Percentiles rank a stretch among this genome's conserved stretches.
Evolutionary conservation across 192 early-diverging fungal genomes (phyloP).

Genomic region (Neocallimastix lanati): DNA sequence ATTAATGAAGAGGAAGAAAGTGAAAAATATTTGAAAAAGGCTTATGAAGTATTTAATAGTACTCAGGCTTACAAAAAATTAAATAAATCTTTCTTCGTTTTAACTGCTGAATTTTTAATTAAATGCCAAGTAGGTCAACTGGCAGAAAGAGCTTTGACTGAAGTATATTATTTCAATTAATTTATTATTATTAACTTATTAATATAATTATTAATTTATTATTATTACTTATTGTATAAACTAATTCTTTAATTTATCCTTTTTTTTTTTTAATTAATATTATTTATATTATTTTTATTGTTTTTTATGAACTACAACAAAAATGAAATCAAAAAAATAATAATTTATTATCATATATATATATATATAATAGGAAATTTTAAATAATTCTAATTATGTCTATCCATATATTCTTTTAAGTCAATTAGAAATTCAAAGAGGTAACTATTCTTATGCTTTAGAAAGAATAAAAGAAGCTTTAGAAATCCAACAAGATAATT

Average conservation of each 20-base stretch:
- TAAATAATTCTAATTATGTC: constrained; percentile 9
- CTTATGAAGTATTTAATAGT: constrained; percentile 5
- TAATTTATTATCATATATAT: too few species aligned
- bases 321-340: too few species aligned
- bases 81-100: constrained; percentile 9
- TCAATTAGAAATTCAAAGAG: constrained; percentile 25
- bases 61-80: constrained; percentile 1
- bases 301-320: too few species aligned
- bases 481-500: constrained; percentile 25
- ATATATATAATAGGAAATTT: constrained; percentile 24
- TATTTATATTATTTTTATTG: too few species aligned
- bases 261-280: too few species aligned
- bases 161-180: too few species aligned
- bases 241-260: too few species aligned
- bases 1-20: constrained; percentile 27
- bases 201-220: too few species aligned
- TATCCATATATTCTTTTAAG: constrained; percentile 22
- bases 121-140: constrained; percentile 21
- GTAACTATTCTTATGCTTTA: constrained; percentile 13
- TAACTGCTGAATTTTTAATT: constrained; percentile 29
- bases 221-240: too few species aligned
- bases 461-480: constrained; percentile 22
- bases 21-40: constrained; percentile 18
- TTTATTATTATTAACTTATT: too few species aligned
- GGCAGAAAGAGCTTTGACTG: constrained; percentile 27